Evolutionary conservation across 352 stramenopile species (phyloP).

Genomic region (Phytopythium sindhum): DNA sequence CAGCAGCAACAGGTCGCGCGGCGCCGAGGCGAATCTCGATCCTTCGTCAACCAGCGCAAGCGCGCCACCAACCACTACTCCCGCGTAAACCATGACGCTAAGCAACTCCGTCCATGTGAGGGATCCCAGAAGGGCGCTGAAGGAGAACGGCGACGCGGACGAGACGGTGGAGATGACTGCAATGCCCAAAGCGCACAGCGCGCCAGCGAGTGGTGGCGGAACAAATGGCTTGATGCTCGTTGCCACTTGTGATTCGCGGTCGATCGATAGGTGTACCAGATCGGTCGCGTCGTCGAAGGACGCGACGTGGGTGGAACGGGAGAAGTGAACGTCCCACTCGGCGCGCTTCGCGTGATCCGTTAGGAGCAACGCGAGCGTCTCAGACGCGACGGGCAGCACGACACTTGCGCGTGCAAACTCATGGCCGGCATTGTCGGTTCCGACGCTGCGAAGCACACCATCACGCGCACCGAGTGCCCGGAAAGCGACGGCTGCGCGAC

Average conservation of each 20-base stretch:
- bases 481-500: conserved; percentile 46
- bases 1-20: conserved; percentile 70
- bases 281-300: conserved; percentile 76
- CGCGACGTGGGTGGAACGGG: conserved; percentile 50
- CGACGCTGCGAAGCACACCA: conserved; percentile 62
- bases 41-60: conserved; percentile 32
- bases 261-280: conserved; percentile 62
- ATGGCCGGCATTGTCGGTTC: conserved; percentile 34
- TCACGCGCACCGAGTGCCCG: conserved; percentile 46
- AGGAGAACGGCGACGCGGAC: conserved; percentile 1
- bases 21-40: conserved; percentile 48
- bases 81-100: conserved; percentile 46
- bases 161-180: conserved; percentile 30
- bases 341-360: conserved; percentile 60
- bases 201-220: conserved; percentile 43
- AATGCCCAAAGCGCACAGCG: conserved; percentile 37
- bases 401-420: conserved; percentile 59
- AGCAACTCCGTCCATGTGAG: conserved; percentile 44
- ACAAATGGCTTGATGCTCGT: conserved; percentile 43
- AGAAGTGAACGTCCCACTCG: conserved; percentile 83
- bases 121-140: neutral
- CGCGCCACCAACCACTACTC: conserved; percentile 23
- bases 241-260: conserved; percentile 38
- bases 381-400: conserved; percentile 60
- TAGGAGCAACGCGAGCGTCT: conserved; percentile 61